Base-by-base conservation (phyloP, 2,329 filamentous ascomycete genomes). In the Colletotrichum tofieldiae region DNA sequence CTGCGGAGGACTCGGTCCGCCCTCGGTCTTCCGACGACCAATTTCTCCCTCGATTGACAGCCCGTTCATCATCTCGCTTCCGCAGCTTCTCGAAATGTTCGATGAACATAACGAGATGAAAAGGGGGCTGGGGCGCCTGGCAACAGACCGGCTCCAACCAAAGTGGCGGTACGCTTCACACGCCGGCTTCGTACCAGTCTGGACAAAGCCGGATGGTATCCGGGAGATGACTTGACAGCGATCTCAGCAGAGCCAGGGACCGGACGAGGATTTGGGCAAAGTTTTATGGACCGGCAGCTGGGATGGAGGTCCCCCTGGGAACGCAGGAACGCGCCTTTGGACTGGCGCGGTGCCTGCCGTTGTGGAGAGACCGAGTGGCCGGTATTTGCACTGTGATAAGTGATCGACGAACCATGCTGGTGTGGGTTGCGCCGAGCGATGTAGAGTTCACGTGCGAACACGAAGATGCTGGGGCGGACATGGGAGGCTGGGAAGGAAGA, bases 401-500 rank as follows among this genome's bases (percentile, higher is more conserved):
- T 56, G 49, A 59, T 63, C 59, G 45, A 64, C 32, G 45, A 64
- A 49, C 37, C 59, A 41, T 41, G 20, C n/a, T 29, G 26, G 35
- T 35, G 51, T 39, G 43, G 58, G 29, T 23, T 67, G 41, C 26
- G 43, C 12, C 11, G 26, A 47, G 39, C 20, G 12, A 51, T 37
- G n/a, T 29, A 43, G 47, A 32, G 23, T 52, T 68, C 52, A 72
- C 65, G 56, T 68, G 65, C 52, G 59, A 69, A 49, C 59, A 41
- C 59, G 45, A 69, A 54, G 16, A 69, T 64, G 65, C 65, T 49
- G 65, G 69, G 65, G 51, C 65, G 7, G 58, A 58, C 65, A 63
- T 45, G 54, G 58, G 56, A 61, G 35, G 18, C 35, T 32, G 39
- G 26, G 8, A 18, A 18, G 20, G n/a, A 63, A 52, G 16, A 29